Conservation (phyloP, 768 basidiomycete species). For the Tylopilus rubrobrunneus region DNA sequence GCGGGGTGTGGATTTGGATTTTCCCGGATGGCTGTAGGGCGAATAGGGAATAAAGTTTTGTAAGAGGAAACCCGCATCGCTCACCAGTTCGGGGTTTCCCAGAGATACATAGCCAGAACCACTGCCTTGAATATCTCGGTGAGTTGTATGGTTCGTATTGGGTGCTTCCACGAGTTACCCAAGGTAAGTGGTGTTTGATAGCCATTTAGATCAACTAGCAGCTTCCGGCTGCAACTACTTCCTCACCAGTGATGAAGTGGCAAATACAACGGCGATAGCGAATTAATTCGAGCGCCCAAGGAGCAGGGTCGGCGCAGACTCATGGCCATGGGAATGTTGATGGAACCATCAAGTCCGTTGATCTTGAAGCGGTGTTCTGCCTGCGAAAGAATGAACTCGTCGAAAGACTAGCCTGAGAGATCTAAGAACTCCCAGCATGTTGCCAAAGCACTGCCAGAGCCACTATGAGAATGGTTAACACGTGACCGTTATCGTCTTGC, state of each 20-base stretch:
- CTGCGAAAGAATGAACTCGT: too few species aligned
- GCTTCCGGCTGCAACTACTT: too few species aligned
- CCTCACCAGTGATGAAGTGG: not conserved
- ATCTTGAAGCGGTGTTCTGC: not conserved
- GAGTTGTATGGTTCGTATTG: not conserved
- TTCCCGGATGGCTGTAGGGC: not conserved
- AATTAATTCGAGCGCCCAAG: not conserved
- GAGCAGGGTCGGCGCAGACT: not conserved
- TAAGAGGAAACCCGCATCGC: not conserved
- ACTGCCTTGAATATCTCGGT: conserved; percentile 5
- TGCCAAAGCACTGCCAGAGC: too few species aligned
- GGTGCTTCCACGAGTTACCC: not conserved
- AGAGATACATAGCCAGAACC: conserved; percentile 4
- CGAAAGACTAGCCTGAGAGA: too few species aligned
- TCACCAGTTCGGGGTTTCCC: not conserved
- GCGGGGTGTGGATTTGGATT: not conserved
- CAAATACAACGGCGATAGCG: not conserved
- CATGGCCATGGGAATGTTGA: not conserved
- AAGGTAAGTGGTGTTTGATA: not conserved
- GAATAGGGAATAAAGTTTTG: not conserved
- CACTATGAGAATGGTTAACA: too few species aligned
- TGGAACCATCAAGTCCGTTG: not conserved
- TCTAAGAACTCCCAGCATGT: too few species aligned
- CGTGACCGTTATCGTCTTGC: too few species aligned
- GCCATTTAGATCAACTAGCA: not conserved